Conservation (phyloP, 768 basidiomycete species). For the Auricularia sp. region DNA sequence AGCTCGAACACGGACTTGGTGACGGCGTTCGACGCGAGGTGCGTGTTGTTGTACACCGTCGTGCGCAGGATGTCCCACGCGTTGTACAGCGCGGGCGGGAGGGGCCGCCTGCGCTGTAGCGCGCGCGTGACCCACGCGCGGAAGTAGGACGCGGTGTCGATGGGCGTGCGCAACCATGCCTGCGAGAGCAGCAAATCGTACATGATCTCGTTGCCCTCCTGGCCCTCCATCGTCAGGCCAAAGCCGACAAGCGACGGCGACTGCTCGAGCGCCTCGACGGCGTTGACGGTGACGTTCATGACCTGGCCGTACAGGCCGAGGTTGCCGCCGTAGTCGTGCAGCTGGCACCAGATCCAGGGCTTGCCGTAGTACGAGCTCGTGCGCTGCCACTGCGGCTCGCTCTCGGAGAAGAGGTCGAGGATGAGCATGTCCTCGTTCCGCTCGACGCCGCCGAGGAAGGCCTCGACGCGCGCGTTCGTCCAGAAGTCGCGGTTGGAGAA, state of each 20-base stretch:
- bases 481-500: slow-evolving; percentile 27
- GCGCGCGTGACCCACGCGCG: slow-evolving; percentile 26
- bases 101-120: slow-evolving; percentile 17
- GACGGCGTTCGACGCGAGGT: slow-evolving; percentile 22
- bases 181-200: slow-evolving; percentile 33
- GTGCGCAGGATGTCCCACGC: slow-evolving; percentile 29
- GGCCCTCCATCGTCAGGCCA: slow-evolving; percentile 30
- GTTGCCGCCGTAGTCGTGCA: slow-evolving; percentile 31
- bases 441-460: slow-evolving; percentile 30
- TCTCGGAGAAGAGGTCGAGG: slow-evolving; percentile 32
- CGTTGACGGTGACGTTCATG: slow-evolving; percentile 24
- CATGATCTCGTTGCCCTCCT: slow-evolving; percentile 36
- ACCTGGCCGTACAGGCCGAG: slow-evolving; percentile 31
- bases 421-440: slow-evolving; percentile 31
- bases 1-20: slow-evolving; percentile 32
- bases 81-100: slow-evolving; percentile 16
- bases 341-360: slow-evolving; percentile 33
- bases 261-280: slow-evolving; percentile 22
- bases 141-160: slow-evolving; percentile 25
- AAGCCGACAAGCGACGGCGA: slow-evolving; percentile 28
- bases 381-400: slow-evolving; percentile 33
- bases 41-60: slow-evolving; percentile 31
- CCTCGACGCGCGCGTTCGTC: slow-evolving; percentile 30
- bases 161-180: slow-evolving; percentile 28
- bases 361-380: slow-evolving; percentile 31